phyloP scores from a whole-genome alignment of 495 filamentous ascomycete genomes.

The Lasiosphaeria hispida region DNA sequence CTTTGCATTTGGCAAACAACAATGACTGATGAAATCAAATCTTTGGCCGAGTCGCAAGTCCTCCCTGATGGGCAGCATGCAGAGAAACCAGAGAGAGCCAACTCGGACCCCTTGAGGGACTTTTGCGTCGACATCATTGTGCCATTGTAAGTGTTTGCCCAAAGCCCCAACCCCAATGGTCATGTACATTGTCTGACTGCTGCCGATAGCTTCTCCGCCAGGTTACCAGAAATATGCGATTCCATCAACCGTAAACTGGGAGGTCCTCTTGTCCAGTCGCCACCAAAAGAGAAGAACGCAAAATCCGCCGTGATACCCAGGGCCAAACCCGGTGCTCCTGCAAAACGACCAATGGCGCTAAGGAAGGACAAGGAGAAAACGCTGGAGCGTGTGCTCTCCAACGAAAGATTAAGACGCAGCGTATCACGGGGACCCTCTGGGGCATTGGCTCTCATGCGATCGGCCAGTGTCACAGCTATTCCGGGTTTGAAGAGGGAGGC shows the following conservation, averaged over 20 bases:
- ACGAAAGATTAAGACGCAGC: constrained; percentile 56
- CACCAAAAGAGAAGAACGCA: constrained; percentile 50
- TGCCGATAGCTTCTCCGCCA: constrained; percentile 63
- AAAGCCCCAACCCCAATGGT: not conserved
- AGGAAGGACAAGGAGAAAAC: constrained; percentile 57
- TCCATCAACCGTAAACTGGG: constrained; percentile 84
- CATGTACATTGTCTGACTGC: constrained; percentile 11
- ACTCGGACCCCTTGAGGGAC: constrained; percentile 48
- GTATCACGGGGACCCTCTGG: constrained; percentile 51
- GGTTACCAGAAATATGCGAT: constrained; percentile 76
- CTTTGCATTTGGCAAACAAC: constrained; percentile 97
- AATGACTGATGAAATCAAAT: constrained; percentile 52
- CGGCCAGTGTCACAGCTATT: constrained; percentile 60
- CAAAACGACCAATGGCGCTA: constrained; percentile 48
- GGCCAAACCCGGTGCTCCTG: constrained; percentile 54
- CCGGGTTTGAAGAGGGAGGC: constrained; percentile 61
- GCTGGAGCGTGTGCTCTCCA: constrained; percentile 69
- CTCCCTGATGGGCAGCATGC: constrained; percentile 27
- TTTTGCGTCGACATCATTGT: constrained; percentile 93
- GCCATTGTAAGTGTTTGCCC: constrained; percentile 66
- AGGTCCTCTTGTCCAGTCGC: constrained; percentile 64
- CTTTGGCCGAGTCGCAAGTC: constrained; percentile 48
- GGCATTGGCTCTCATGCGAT: constrained; percentile 61
- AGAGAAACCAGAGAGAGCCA: constrained; percentile 29
- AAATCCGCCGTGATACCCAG: constrained; percentile 37